phyloP scores from a whole-genome alignment of 2,329 filamentous ascomycete genomes.

The Blumeria graminis region DNA sequence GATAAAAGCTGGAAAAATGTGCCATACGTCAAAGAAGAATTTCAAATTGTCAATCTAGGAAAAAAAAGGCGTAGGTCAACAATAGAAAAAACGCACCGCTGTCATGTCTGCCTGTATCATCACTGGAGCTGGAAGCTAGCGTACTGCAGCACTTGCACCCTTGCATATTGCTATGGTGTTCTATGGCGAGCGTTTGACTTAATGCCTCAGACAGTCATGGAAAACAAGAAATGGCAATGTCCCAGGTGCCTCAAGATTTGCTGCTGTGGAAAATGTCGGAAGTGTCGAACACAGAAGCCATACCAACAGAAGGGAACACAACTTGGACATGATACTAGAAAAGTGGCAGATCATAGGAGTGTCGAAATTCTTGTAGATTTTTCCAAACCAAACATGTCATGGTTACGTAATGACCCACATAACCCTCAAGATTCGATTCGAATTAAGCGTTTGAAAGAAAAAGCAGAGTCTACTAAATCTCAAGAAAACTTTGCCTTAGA shows the following conservation, averaged over 20 bases:
- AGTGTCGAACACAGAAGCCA: slow-evolving; percentile 40
- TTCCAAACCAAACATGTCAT: slow-evolving; percentile 62
- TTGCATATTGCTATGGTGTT: slow-evolving; percentile 79
- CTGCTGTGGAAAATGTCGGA: slow-evolving; percentile 57
- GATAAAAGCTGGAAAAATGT: slow-evolving; percentile 24
- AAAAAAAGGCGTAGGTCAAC: slow-evolving; percentile 29
- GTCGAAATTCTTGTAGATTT: slow-evolving; percentile 83
- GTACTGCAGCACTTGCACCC: slow-evolving; percentile 49
- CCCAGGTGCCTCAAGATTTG: slow-evolving; percentile 71
- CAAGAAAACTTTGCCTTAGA: slow-evolving; percentile 9
- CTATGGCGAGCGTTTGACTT: slow-evolving; percentile 80
- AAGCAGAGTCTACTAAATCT: slow-evolving; percentile 14
- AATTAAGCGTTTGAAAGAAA: slow-evolving; percentile 15
- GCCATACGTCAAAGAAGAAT: not conserved
- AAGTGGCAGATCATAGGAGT: slow-evolving; percentile 74
- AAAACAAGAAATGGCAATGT: slow-evolving; percentile 65
- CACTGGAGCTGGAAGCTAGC: slow-evolving; percentile 73
- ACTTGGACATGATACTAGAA: slow-evolving; percentile 74
- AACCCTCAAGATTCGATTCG: slow-evolving; percentile 19
- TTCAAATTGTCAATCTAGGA: not conserved
- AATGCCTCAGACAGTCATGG: slow-evolving; percentile 61
- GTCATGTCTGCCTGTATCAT: slow-evolving; percentile 63
- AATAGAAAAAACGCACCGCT: slow-evolving; percentile 34
- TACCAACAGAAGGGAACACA: slow-evolving; percentile 74
- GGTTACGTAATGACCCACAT: slow-evolving; percentile 39